Conservation (phyloP, 2,329 filamentous ascomycete genomes). For the Pseudogymnoascus destructans region DNA sequence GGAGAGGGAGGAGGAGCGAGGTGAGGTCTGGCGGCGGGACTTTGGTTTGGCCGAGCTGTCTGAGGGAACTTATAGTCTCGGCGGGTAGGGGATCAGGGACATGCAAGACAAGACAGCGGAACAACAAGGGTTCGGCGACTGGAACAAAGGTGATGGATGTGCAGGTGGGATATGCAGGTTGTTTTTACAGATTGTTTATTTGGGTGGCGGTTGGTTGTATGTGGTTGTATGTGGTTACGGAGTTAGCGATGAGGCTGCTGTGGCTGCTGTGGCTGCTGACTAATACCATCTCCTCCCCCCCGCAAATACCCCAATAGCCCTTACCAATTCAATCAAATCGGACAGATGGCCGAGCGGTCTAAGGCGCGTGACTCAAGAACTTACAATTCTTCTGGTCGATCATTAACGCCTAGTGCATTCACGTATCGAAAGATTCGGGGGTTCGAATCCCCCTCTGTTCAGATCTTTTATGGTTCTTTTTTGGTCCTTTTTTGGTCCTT, state of each 20-base stretch:
- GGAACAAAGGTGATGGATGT: background rate
- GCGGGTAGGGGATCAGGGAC: background rate
- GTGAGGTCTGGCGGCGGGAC: background rate
- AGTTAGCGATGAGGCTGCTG: background rate
- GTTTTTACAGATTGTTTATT: slow-evolving; percentile 1
- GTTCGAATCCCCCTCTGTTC: slow-evolving; percentile 10
- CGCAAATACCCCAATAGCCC: background rate
- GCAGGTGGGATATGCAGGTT: background rate
- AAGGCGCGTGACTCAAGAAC: slow-evolving; percentile 10
- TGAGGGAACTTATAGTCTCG: background rate
- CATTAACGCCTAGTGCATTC: background rate
- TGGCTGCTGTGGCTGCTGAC: background rate
- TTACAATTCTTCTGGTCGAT: slow-evolving; percentile 3
- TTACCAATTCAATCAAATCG: background rate
- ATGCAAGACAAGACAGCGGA: background rate
- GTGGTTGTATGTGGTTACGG: background rate
- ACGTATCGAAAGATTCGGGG: slow-evolving; percentile 10
- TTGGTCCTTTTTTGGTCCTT: background rate
- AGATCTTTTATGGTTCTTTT: background rate
- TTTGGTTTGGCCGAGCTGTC: background rate
- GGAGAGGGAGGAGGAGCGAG: background rate
- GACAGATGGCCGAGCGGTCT: slow-evolving; percentile 10
- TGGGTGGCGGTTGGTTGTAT: background rate
- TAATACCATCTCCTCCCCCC: too few species aligned
- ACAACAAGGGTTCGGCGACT: background rate